phyloP scores from a whole-genome alignment of 306 rosid species.

The Boehmeria nivea region DNA sequence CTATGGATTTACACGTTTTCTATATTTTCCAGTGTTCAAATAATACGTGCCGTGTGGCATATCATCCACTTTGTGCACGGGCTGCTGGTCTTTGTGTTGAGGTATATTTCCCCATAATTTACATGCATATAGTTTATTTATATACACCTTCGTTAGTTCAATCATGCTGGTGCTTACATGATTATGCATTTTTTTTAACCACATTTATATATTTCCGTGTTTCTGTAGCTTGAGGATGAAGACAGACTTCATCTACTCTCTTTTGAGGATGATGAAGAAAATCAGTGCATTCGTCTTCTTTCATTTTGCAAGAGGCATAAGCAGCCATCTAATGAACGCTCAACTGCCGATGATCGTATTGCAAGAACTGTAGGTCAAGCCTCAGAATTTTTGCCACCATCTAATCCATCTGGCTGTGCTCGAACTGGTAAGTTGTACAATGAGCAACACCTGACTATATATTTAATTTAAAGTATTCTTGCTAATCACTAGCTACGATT shows the following conservation, averaged over 20 bases:
- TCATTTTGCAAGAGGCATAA: conserved; percentile 95
- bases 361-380: conserved; percentile 50
- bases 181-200: conserved; percentile 8
- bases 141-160: background rate
- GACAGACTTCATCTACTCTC: conserved; percentile 90
- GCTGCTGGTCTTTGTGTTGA: conserved; percentile 99
- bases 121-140: conserved; percentile 1
- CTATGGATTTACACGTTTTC: conserved; percentile 2
- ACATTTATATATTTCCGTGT: conserved; percentile 20
- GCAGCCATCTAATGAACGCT: conserved; percentile 83
- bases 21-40: conserved; percentile 71
- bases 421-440: conserved; percentile 60
- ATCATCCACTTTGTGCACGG: conserved; percentile 99
- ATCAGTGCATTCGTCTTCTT: conserved; percentile 91
- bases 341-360: conserved; percentile 66
- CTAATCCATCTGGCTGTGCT: conserved; percentile 95
- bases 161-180: background rate
- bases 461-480: background rate
- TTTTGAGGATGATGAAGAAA: conserved; percentile 85
- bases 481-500: background rate
- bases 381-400: conserved; percentile 78
- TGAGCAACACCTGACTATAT: conserved; percentile 3
- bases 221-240: conserved; percentile 82
- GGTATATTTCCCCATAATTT: conserved; percentile 44
- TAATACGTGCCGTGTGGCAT: conserved; percentile 83